Conservation (phyloP, 805 yeast species). For the Cyberlindnera lachancei region DNA sequence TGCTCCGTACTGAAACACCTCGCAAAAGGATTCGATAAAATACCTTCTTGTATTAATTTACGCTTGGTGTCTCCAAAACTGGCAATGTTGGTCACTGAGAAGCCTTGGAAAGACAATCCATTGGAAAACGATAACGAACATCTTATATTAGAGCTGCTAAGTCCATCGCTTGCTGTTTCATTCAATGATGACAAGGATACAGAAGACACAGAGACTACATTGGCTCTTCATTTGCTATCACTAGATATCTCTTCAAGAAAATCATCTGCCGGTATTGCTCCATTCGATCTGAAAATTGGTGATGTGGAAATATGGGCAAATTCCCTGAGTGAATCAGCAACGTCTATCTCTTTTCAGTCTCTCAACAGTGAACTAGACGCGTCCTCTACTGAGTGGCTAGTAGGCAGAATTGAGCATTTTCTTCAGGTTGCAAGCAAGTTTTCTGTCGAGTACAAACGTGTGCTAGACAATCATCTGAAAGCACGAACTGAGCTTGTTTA, state of each 20-base stretch:
- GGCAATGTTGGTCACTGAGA: conserved; percentile 31
- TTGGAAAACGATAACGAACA: conserved; percentile 14
- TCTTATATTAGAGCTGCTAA: conserved; percentile 5
- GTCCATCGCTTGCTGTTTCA: conserved; percentile 20
- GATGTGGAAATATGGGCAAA: conserved; percentile 28
- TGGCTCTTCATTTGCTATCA: conserved; percentile 15
- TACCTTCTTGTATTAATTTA: conserved; percentile 32
- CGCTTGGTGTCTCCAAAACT: conserved; percentile 42
- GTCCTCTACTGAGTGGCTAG: conserved; percentile 30
- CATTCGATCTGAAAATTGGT: conserved; percentile 5
- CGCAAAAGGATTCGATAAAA: conserved; percentile 24
- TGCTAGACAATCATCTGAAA: conserved; percentile 4
- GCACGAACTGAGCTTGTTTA: conserved; percentile 32
- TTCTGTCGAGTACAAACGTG: conserved; percentile 3
- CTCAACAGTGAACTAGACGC: conserved; percentile 26
- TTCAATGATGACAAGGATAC: conserved; percentile 13
- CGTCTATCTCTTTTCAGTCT: conserved; percentile 24
- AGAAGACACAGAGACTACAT: conserved; percentile 2
- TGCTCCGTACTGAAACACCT: conserved; percentile 44
- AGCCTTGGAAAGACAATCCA: conserved; percentile 13
- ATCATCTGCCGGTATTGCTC: neutral
- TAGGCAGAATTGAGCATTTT: conserved; percentile 15
- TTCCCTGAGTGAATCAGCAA: neutral
- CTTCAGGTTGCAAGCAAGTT: conserved; percentile 7
- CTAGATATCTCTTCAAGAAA: conserved; percentile 4